These are phyloP conservation scores for Tulasnella sp. DNA, from an alignment of 768 basidiomycete species.

Conservation along the genomic window DNA sequence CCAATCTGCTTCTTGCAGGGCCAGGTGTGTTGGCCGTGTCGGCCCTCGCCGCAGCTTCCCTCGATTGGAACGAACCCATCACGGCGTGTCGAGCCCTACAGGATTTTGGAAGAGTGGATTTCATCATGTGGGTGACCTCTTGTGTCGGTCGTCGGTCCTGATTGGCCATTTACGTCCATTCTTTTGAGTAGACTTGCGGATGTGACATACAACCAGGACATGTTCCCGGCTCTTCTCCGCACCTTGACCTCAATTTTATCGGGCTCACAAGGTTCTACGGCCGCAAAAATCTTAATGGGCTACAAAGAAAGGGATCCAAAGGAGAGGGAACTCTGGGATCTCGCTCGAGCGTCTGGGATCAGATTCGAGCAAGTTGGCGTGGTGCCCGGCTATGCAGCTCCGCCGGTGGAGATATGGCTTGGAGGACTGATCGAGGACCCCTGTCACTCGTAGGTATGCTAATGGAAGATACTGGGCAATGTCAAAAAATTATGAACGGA, in stretches of 20 bases:
- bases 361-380: slow-evolving; percentile 44
- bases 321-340: slow-evolving; percentile 66
- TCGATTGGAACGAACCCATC: slow-evolving; percentile 66
- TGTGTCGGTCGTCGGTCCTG: not conserved
- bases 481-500: too few relatives aligned
- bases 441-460: too few relatives aligned
- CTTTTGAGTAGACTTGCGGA: slow-evolving; percentile 63
- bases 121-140: slow-evolving; percentile 47
- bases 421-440: slow-evolving; percentile 23
- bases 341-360: slow-evolving; percentile 42
- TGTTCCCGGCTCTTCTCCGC: slow-evolving; percentile 65
- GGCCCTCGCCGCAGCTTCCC: slow-evolving; percentile 23
- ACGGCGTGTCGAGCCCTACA: slow-evolving; percentile 27
- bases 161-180: not conserved
- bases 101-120: slow-evolving; percentile 28
- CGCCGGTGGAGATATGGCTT: slow-evolving; percentile 59
- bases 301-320: slow-evolving; percentile 77
- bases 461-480: too few relatives aligned
- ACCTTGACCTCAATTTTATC: slow-evolving; percentile 46
- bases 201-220: slow-evolving; percentile 81
- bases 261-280: slow-evolving; percentile 18
- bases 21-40: slow-evolving; percentile 22
- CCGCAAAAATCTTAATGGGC: slow-evolving; percentile 44
- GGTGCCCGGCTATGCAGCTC: slow-evolving; percentile 45
- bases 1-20: slow-evolving; percentile 29